These are phyloP conservation scores for Aspergillus baeticus DNA, from an alignment of 495 filamentous ascomycete genomes.

Conservation along the genomic window DNA sequence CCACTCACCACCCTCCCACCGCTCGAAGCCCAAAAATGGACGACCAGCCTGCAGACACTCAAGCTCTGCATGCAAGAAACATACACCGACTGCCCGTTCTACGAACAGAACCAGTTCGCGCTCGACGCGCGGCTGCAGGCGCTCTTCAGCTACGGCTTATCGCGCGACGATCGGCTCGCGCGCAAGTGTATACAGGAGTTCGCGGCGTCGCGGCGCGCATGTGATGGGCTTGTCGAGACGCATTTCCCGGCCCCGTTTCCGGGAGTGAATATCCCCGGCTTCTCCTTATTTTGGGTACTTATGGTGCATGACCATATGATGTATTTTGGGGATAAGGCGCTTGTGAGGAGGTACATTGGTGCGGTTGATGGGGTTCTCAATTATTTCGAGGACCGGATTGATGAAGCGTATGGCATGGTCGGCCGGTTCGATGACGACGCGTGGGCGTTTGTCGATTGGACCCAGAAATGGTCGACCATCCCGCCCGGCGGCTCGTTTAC, in stretches of 20 bases:
- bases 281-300: slow-evolving; percentile 26
- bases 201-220: slow-evolving; percentile 18
- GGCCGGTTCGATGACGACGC: slow-evolving; percentile 19
- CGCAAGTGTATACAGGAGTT: slow-evolving; percentile 26
- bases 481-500: slow-evolving; percentile 19
- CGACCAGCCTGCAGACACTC: slow-evolving; percentile 24
- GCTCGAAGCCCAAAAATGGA: slow-evolving; percentile 21
- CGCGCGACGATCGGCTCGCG: slow-evolving; percentile 26
- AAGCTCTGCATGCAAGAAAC: slow-evolving; percentile 29
- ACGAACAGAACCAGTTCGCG: slow-evolving; percentile 33
- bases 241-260: slow-evolving; percentile 23
- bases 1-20: slow-evolving; percentile 1
- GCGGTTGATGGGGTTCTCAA: slow-evolving; percentile 25
- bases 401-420: slow-evolving; percentile 16
- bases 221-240: slow-evolving; percentile 24
- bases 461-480: slow-evolving; percentile 15
- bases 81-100: slow-evolving; percentile 33
- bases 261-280: slow-evolving; percentile 24
- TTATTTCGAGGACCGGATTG: slow-evolving; percentile 21
- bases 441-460: slow-evolving; percentile 34
- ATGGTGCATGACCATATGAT: slow-evolving; percentile 25
- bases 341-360: slow-evolving; percentile 20
- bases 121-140: slow-evolving; percentile 25
- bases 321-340: slow-evolving; percentile 16
- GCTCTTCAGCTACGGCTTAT: slow-evolving; percentile 27